A percentile compares a stretch with the other conserved stretches of the same genome.
Conservation (phyloP, 331 rosid genomes). For the Pyracantha coccinea region DNA sequence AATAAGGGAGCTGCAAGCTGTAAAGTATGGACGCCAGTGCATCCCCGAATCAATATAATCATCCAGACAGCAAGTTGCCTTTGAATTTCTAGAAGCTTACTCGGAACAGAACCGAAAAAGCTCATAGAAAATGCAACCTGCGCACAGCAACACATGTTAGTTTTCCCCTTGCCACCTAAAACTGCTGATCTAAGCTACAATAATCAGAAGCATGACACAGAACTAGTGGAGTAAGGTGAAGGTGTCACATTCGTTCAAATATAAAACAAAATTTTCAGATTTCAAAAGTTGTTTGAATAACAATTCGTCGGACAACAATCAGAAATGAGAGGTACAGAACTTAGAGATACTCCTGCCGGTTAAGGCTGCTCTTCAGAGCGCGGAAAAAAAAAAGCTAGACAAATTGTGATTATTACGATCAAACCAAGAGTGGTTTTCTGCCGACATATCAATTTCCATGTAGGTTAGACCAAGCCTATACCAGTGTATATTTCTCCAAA, state of each 20-base stretch:
- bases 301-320: neutral
- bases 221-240: neutral
- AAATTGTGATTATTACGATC: neutral
- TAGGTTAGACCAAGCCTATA: neutral
- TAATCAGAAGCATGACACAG: neutral
- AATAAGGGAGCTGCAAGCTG: constrained; percentile 22
- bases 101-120: constrained; percentile 92
- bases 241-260: neutral
- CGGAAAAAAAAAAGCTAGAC: neutral
- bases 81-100: constrained; percentile 39
- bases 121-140: constrained; percentile 77
- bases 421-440: neutral
- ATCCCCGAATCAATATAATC: neutral
- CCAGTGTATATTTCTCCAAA: neutral
- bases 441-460: neutral
- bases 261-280: neutral
- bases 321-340: neutral
- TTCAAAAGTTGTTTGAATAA: neutral
- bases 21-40: neutral
- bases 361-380: neutral
- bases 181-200: neutral
- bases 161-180: neutral
- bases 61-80: neutral
- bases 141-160: constrained; percentile 19
- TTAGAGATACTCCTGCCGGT: neutral